These are phyloP conservation scores for Microcos paniculata DNA, from an alignment of 345 rosid genomes.

Conservation along the genomic window DNA sequence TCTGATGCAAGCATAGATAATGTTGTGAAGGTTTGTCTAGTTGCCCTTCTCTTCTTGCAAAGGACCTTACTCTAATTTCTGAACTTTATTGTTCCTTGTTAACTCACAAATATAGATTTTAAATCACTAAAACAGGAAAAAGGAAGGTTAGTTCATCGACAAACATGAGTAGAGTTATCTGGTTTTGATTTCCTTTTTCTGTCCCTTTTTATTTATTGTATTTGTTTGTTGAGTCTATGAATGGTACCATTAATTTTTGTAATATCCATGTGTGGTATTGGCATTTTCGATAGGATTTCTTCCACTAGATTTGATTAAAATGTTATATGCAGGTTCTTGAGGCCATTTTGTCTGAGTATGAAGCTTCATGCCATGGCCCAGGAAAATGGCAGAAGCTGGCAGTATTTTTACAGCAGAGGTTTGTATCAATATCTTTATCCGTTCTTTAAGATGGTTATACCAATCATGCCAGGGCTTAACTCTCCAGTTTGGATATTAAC, in stretches of 20 bases:
- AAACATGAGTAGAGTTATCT: not conserved
- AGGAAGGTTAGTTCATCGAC: not conserved
- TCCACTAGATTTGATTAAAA: conserved; percentile 4
- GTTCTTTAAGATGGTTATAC: not conserved
- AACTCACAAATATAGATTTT: not conserved
- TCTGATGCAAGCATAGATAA: conserved; percentile 75
- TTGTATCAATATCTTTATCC: not conserved
- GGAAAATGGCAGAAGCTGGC: conserved; percentile 94
- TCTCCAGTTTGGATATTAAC: not conserved
- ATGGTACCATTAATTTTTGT: not conserved
- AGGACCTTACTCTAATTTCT: not conserved
- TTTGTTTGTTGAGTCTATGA: not conserved
- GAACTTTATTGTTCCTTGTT: not conserved
- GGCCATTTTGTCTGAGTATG: conserved; percentile 72
- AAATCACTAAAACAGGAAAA: not conserved
- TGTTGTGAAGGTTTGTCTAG: conserved; percentile 59
- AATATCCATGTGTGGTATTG: not conserved
- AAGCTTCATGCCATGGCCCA: conserved; percentile 76
- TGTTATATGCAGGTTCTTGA: conserved; percentile 68
- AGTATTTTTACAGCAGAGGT: conserved; percentile 86
- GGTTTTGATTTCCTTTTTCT: not conserved
- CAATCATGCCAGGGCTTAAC: not conserved
- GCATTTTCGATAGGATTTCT: not conserved
- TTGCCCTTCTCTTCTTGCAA: not conserved
- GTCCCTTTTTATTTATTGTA: not conserved